Conservation (phyloP, 1,284 basidiomycete species). For the Sporisorium graminicola region DNA sequence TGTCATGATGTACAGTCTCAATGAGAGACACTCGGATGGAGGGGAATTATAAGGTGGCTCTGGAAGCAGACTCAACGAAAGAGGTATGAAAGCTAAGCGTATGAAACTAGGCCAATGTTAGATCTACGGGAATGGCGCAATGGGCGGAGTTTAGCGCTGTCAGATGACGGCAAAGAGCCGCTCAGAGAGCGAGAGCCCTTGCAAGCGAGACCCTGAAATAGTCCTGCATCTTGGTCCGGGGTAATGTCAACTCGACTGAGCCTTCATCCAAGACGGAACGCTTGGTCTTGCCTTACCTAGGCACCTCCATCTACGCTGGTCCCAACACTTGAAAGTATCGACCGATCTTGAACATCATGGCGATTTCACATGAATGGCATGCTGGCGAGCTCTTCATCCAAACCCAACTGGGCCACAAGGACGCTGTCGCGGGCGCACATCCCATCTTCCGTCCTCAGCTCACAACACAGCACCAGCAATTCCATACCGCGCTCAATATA, state of each 20-base stretch:
- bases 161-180: not conserved
- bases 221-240: not conserved
- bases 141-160: not conserved
- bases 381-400: slow-evolving; percentile 39
- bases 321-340: too few relatives aligned
- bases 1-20: too few relatives aligned
- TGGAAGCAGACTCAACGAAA: too few relatives aligned
- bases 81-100: too few relatives aligned
- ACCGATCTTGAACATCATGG: slow-evolving; percentile 13
- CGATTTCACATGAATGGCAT: slow-evolving; percentile 38
- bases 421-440: slow-evolving; percentile 36
- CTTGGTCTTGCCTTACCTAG: too few relatives aligned
- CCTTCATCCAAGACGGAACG: too few relatives aligned
- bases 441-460: slow-evolving; percentile 33
- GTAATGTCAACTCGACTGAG: not conserved
- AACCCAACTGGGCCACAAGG: slow-evolving; percentile 25
- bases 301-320: too few relatives aligned
- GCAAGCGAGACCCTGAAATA: not conserved
- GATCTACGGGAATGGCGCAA: not conserved
- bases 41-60: too few relatives aligned
- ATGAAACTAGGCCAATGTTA: not conserved
- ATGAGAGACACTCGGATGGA: too few relatives aligned
- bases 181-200: not conserved
- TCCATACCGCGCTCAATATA: slow-evolving; percentile 30
- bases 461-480: slow-evolving; percentile 35